A percentile compares a stretch with the other conserved stretches of the same genome.
These are phyloP conservation scores for Rhynchosporium graminicola DNA, from an alignment of 2,329 filamentous ascomycete genomes.

Conservation along the genomic window DNA sequence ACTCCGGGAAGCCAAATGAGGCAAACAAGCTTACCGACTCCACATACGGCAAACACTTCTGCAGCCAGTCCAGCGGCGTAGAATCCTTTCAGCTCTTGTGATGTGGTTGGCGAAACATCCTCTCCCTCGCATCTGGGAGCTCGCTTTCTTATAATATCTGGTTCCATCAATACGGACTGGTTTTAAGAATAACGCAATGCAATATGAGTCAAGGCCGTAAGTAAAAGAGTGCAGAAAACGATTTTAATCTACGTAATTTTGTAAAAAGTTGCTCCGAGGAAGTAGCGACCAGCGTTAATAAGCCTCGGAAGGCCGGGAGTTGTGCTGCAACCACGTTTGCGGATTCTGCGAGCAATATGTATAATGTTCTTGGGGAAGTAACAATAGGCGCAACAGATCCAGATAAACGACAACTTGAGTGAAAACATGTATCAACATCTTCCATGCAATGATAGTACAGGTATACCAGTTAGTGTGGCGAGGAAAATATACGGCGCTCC, in stretches of 20 bases:
- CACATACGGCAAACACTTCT: constrained; percentile 94
- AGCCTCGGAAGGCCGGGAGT: constrained; percentile 5
- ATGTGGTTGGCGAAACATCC: constrained; percentile 80
- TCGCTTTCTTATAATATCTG: constrained; percentile 11
- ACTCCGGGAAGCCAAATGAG: background rate
- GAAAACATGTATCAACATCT: background rate
- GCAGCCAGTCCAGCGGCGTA: constrained; percentile 95
- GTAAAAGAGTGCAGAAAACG: background rate
- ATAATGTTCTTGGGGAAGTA: background rate
- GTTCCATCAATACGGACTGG: background rate
- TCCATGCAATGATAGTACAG: background rate
- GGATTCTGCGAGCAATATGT: background rate
- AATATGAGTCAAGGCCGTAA: background rate
- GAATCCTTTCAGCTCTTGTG: constrained; percentile 86
- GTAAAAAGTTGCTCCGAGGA: background rate
- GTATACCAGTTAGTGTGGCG: background rate
- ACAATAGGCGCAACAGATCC: no score
- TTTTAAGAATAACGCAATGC: background rate
- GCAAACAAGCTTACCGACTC: constrained; percentile 60
- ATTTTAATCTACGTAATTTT: background rate
- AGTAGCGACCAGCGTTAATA: background rate
- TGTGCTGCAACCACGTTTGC: background rate
- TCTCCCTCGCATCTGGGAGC: constrained; percentile 70
- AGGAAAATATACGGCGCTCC: background rate
- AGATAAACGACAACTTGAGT: background rate